Evolutionary conservation across 345 rosid genomes (phyloP), one percentile per base, ranked within the genome.

Genomic region (Boechera stricta): DNA sequence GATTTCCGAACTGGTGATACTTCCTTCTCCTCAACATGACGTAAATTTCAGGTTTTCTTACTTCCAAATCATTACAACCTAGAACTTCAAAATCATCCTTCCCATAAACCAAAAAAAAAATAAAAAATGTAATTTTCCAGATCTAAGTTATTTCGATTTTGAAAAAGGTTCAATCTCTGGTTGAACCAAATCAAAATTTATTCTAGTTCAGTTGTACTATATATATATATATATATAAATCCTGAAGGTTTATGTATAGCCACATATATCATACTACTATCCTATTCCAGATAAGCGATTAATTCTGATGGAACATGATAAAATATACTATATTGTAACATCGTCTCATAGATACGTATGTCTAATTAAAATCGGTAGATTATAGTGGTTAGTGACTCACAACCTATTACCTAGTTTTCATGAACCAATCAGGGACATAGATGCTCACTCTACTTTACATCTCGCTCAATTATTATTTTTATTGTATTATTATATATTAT

Each of bases 371-470:
- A 59, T 49, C 58, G 68, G 51, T 35, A 5, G 7, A 59, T 33
- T 67, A 5, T 28, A 73, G 78, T 78, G 74, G 81, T 78, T 78
- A 73, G 70, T 78, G 78, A 78, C 74, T 78, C 74, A 78, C 67
- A 66, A 72, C 70, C 81, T 78, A 78, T 66, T 21, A 78, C 74
- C 69, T 67, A 78, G 81, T 78, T 45, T 73, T 67, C 74, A 32
- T 72, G 57, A 72, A 78, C 74, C 74, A 73, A 78, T 73, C 26
- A 78, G 52, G 48, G 74, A 61, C 74, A 58, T 51, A 41, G 59
- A 38, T 79, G 58, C 53, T 79, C 64, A 24, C 61, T 65, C 68
- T 51, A 66, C 73, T 78, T 42, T 58, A 65, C 56, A 72, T 77
- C 52, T 63, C 16, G 38, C 53, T 77, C 73, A 71, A 72, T 64